Percentiles rank a stretch among this genome's conserved stretches.
Evolutionary conservation across 768 basidiomycete genomes (phyloP).

Genomic region (Lentinula edodes): DNA sequence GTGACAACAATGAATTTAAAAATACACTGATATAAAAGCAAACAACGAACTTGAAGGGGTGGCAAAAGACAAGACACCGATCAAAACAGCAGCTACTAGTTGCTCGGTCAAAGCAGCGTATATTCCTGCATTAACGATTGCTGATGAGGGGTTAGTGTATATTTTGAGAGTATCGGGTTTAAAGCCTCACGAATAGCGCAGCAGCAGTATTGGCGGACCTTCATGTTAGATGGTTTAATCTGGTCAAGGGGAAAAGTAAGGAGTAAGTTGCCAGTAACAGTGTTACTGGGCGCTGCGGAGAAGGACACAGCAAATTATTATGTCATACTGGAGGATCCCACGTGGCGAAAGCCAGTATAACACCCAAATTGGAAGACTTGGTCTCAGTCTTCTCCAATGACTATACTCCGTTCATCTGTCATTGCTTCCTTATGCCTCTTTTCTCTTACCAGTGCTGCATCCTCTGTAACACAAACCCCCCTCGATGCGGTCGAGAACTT

Average conservation of each 20-base stretch:
- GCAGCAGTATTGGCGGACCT: conserved; percentile 84
- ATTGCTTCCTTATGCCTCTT: conserved; percentile 13
- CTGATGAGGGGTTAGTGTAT: neutral
- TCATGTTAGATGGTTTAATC: conserved; percentile 37
- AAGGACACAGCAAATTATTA: neutral
- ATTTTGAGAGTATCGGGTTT: neutral
- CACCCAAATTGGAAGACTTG: conserved; percentile 13
- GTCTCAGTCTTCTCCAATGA: conserved; percentile 5
- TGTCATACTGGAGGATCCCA: neutral
- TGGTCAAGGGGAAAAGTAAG: conserved; percentile 10
- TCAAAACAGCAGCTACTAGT: conserved; percentile 55
- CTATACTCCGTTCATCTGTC: conserved; percentile 21
- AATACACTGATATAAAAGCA: neutral
- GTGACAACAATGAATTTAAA: neutral
- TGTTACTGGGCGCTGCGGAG: neutral
- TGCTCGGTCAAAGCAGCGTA: conserved; percentile 79
- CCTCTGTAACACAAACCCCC: conserved; percentile 18
- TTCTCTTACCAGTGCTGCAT: conserved; percentile 12
- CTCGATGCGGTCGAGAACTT: conserved; percentile 21
- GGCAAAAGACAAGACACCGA: conserved; percentile 69
- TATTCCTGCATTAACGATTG: conserved; percentile 85
- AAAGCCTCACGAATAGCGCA: conserved; percentile 63
- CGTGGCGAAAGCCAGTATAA: neutral
- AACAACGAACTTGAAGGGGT: conserved; percentile 69
- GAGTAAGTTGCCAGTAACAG: conserved; percentile 2